These are phyloP conservation scores for Aphanoascus verrucosus DNA, from an alignment of 2,329 filamentous ascomycete genomes.

Conservation along the genomic window DNA sequence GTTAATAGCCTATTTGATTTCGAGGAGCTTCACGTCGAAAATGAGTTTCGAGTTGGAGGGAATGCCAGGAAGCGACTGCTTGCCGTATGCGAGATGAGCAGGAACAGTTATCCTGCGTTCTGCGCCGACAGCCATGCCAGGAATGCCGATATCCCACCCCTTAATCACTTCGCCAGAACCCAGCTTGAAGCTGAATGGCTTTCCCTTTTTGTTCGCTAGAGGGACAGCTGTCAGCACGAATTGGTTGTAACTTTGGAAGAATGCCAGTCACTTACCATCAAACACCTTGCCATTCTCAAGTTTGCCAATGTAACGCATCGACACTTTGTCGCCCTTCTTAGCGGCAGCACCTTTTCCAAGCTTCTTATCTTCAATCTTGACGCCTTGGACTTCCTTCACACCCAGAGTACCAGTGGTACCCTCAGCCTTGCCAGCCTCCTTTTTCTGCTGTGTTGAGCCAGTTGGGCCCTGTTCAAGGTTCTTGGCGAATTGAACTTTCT, in stretches of 20 bases:
- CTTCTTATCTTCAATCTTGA: slow-evolving; percentile 94
- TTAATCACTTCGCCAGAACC: slow-evolving; percentile 95
- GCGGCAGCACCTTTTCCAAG: slow-evolving; percentile 69
- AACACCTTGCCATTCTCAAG: slow-evolving; percentile 89
- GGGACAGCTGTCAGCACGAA: slow-evolving; percentile 2
- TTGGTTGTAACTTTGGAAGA: neutral
- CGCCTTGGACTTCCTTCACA: slow-evolving; percentile 72
- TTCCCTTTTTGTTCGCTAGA: slow-evolving; percentile 93
- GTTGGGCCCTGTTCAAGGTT: slow-evolving; percentile 96
- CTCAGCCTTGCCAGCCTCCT: slow-evolving; percentile 40
- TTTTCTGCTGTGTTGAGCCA: slow-evolving; percentile 47
- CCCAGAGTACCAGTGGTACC: slow-evolving; percentile 47
- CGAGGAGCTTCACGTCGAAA: slow-evolving; percentile 82
- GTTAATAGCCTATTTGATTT: slow-evolving; percentile 57
- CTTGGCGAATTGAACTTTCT: slow-evolving; percentile 99
- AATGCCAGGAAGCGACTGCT: slow-evolving; percentile 69
- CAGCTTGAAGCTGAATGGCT: slow-evolving; percentile 92
- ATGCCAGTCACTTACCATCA: slow-evolving; percentile 57
- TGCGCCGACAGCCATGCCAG: slow-evolving; percentile 84
- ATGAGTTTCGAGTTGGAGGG: slow-evolving; percentile 81
- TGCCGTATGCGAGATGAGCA: slow-evolving; percentile 78
- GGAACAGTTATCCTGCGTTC: slow-evolving; percentile 91
- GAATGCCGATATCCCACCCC: slow-evolving; percentile 92
- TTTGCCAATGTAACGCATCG: slow-evolving; percentile 98
- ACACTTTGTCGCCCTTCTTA: slow-evolving; percentile 82